phyloP scores from a whole-genome alignment of 306 rosid genomes.

The Inga oerstediana region DNA sequence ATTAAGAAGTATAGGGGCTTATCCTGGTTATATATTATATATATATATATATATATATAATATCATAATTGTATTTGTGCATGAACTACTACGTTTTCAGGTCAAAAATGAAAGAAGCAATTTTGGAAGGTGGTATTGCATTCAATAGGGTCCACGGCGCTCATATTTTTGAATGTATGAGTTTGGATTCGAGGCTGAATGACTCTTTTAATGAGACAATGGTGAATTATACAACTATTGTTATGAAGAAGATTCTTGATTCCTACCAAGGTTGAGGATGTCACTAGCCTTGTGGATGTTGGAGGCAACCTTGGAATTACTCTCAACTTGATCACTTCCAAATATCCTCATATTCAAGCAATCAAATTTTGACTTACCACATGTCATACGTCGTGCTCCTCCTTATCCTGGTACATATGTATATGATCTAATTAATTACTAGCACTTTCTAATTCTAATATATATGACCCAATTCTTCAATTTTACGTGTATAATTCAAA shows the following conservation, averaged over 20 bases:
- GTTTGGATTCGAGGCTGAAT: conserved; percentile 41
- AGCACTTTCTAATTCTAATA: too few relatives aligned
- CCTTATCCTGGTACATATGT: conserved; percentile 33
- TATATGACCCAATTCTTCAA: too few relatives aligned
- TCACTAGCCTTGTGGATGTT: conserved; percentile 57
- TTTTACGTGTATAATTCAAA: too few relatives aligned
- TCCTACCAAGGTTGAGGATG: conserved; percentile 42
- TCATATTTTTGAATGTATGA: conserved; percentile 39
- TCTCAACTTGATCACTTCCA: conserved; percentile 51
- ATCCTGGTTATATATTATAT: too few relatives aligned
- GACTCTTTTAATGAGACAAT: conserved; percentile 56
- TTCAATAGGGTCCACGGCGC: neutral
- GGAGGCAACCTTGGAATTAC: conserved; percentile 62
- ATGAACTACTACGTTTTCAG: neutral
- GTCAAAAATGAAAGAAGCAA: neutral
- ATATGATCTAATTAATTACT: too few relatives aligned
- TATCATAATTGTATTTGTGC: too few relatives aligned
- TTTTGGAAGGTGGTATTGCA: neutral
- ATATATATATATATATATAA: too few relatives aligned
- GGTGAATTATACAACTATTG: conserved; percentile 33
- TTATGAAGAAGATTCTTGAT: conserved; percentile 38
- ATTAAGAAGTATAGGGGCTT: too few relatives aligned
- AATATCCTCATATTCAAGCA: conserved; percentile 44
- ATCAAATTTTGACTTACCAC: conserved; percentile 51
- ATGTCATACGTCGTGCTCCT: conserved; percentile 51